Evolutionary conservation across 192 early-diverging fungal genomes (phyloP), one percentile per base, ranked within the genome.

Genomic region (Linnemannia exigua): DNA sequence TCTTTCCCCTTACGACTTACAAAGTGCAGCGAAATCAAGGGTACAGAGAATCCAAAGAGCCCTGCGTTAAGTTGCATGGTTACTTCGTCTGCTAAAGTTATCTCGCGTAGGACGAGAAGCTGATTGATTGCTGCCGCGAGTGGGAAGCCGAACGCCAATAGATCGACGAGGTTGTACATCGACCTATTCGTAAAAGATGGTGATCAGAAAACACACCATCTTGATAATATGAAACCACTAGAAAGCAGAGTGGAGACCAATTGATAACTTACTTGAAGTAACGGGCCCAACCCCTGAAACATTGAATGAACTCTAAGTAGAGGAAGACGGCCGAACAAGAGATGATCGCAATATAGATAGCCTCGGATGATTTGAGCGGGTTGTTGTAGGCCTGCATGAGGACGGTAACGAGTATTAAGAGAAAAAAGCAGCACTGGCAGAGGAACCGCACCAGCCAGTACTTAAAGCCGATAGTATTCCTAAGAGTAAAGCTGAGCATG

Each of bases 361-460:
- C 72, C 48, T 37, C 19, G 52, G 36, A 37, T 33, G 36, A 74
- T 36, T 61, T 3, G 28, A 35, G 72, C 6, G 1, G 22, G 38
- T 41, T n/a, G 12, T 63, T 7, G 44, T 79, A 72, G 20, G 44
- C 70, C 46, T 79, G 77, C 16, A 72, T 67, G 28, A 79, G 37
- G 25, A 67, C 70, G 14, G 58, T 41, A 4, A 72, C 46, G 9
- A 79, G 41, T 19, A 79, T 20, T 38, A 79, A 58, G 9, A 66
- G 19, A 48, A 67, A 79, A 38, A 46, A 79, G 58, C 16, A 31
- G 28, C 77, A 79, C 70, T 79, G 77, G 19, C 20, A 47, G 22
- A 48, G 7, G 37, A 79, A 79, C 38, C 77, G 69, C 11, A 37
- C 22, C 6, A 72, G 77, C 77, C 77, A 79, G 44, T 61, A 72